Evolutionary conservation across 108 stramenopile species (phyloP).

Genomic region (Cyclotella cryptica): DNA sequence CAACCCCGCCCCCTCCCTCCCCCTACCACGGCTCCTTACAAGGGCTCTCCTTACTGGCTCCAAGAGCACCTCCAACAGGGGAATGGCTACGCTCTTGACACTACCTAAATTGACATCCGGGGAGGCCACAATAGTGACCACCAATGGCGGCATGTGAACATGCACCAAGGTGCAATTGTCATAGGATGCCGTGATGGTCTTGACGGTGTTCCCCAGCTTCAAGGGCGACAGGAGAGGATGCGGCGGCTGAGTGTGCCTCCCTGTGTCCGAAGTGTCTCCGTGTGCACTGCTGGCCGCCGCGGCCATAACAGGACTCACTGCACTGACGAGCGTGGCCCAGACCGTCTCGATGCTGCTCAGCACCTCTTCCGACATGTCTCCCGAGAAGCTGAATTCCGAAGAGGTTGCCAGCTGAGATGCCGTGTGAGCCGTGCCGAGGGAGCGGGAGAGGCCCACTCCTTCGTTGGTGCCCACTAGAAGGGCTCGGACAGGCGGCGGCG

Average conservation of each 20-base stretch:
- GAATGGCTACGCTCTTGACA: slow-evolving; percentile 32
- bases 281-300: slow-evolving; percentile 12
- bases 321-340: slow-evolving; percentile 54
- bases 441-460: slow-evolving; percentile 55
- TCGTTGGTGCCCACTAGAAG: slow-evolving; percentile 61
- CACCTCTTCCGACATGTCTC: slow-evolving; percentile 48
- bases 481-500: slow-evolving; percentile 40
- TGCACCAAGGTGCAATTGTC: slow-evolving; percentile 53
- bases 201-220: slow-evolving; percentile 31
- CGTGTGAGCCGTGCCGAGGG: slow-evolving; percentile 49
- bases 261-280: neutral
- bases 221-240: slow-evolving; percentile 49
- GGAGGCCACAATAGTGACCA: slow-evolving; percentile 46
- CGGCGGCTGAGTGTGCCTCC: slow-evolving; percentile 32
- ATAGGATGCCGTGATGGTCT: slow-evolving; percentile 41
- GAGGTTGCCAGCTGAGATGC: slow-evolving; percentile 4
- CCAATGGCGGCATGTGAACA: slow-evolving; percentile 51
- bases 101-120: slow-evolving; percentile 49
- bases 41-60: slow-evolving; percentile 46
- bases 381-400: slow-evolving; percentile 17
- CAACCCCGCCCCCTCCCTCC: slow-evolving; percentile 15
- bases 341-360: slow-evolving; percentile 51
- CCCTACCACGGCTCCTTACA: slow-evolving; percentile 36
- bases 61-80: slow-evolving; percentile 32
- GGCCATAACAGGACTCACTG: slow-evolving; percentile 51